phyloP scores from a whole-genome alignment of 129 eudicot species.

The Escallonia herrerae region DNA sequence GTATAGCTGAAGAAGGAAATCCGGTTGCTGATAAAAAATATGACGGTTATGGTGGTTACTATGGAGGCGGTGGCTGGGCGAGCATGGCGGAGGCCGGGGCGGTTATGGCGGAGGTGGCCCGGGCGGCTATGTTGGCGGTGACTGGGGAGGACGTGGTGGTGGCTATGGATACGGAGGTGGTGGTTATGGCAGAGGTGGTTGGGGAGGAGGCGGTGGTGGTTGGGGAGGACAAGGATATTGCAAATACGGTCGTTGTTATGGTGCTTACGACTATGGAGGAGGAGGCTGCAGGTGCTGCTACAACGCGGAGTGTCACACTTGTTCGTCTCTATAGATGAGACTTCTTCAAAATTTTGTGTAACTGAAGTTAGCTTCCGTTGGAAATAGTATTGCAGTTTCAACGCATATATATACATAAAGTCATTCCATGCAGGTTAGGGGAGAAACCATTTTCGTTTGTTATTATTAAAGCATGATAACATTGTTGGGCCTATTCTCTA shows the following conservation, averaged over 20 bases:
- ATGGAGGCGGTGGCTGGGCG: neutral
- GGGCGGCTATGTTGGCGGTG: neutral
- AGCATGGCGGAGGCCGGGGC: neutral
- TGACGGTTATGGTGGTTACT: neutral
- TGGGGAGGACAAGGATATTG: neutral
- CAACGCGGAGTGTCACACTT: no score
- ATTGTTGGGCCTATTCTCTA: no score
- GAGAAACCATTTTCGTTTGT: no score
- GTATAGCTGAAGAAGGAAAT: neutral
- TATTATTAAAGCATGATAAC: no score
- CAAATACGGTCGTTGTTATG: neutral
- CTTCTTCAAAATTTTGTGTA: no score
- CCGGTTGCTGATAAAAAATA: no score
- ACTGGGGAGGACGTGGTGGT: neutral
- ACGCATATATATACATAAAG: no score
- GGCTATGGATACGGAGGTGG: neutral
- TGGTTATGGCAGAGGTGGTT: neutral
- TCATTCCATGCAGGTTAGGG: no score
- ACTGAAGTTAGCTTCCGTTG: no score
- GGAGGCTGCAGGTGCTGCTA: neutral
- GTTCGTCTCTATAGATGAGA: no score
- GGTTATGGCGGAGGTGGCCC: neutral
- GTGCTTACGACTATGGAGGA: neutral
- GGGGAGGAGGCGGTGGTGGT: neutral
- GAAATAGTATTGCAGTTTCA: no score